Percentiles rank a stretch among this genome's conserved stretches.
Conservation (phyloP, 108 stramenopile genomes). For the Cyclostephanos tholiformis region DNA sequence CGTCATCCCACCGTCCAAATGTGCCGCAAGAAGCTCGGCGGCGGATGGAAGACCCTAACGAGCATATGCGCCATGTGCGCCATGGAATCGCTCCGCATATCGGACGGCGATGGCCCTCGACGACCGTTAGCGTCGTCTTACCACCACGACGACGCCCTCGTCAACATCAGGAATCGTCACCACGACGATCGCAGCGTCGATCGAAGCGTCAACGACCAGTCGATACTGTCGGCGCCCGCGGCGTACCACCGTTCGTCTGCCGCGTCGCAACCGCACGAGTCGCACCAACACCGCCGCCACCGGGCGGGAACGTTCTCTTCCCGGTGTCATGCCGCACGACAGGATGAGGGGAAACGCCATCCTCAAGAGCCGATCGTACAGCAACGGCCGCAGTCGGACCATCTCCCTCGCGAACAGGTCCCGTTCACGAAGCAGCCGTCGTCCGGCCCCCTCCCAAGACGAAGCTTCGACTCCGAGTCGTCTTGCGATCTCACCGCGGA, state of each 20-base stretch:
- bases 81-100: background rate
- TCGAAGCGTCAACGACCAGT: background rate
- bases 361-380: background rate
- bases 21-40: background rate
- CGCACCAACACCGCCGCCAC: background rate
- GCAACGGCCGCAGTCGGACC: too few species aligned
- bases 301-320: too few species aligned
- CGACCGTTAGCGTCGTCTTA: background rate
- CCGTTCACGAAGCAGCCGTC: background rate
- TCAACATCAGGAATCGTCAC: background rate
- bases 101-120: background rate
- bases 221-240: background rate
- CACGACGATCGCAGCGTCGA: background rate
- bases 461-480: background rate
- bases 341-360: background rate
- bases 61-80: background rate
- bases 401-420: too few species aligned
- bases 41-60: background rate
- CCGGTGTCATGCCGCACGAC: too few species aligned
- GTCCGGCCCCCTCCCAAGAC: too few species aligned
- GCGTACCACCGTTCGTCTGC: background rate
- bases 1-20: background rate
- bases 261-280: too few species aligned
- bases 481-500: too few species aligned
- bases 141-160: background rate